phyloP scores from a whole-genome alignment of 805 yeast species.

The Henningerozyma blattae region DNA sequence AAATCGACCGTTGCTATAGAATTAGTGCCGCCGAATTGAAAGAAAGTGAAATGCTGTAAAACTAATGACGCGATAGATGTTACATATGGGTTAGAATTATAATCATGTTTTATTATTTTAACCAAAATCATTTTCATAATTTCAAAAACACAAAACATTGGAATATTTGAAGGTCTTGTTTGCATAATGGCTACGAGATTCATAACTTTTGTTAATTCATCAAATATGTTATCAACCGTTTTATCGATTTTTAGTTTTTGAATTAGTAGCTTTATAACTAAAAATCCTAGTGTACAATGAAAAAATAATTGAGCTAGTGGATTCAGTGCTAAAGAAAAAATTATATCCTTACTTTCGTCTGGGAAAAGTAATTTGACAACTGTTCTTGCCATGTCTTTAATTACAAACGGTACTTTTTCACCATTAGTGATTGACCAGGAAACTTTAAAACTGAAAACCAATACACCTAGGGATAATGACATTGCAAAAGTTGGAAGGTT shows the following conservation, averaged over 20 bases:
- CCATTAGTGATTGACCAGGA: slow-evolving; percentile 43
- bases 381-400: slow-evolving; percentile 12
- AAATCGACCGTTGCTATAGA: slow-evolving; percentile 85
- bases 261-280: slow-evolving; percentile 23
- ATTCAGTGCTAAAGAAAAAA: slow-evolving; percentile 13
- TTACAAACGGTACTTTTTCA: slow-evolving; percentile 34
- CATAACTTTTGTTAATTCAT: slow-evolving; percentile 13
- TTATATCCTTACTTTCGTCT: background rate
- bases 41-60: slow-evolving; percentile 68
- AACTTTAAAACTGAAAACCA: slow-evolving; percentile 43
- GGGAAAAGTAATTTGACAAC: background rate
- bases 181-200: slow-evolving; percentile 38
- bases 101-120: slow-evolving; percentile 3
- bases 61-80: slow-evolving; percentile 26
- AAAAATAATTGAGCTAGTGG: slow-evolving; percentile 27
- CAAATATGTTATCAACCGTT: slow-evolving; percentile 1
- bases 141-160: slow-evolving; percentile 33
- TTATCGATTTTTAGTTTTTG: slow-evolving; percentile 5
- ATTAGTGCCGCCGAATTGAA: slow-evolving; percentile 83
- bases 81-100: slow-evolving; percentile 5
- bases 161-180: slow-evolving; percentile 36
- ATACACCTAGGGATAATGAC: slow-evolving; percentile 33
- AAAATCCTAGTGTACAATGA: slow-evolving; percentile 20
- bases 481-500: slow-evolving; percentile 31
- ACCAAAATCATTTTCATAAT: slow-evolving; percentile 8